Evolutionary conservation across 2,329 filamentous ascomycete species (phyloP).

Genomic region (Didymosphaeria variabile): DNA sequence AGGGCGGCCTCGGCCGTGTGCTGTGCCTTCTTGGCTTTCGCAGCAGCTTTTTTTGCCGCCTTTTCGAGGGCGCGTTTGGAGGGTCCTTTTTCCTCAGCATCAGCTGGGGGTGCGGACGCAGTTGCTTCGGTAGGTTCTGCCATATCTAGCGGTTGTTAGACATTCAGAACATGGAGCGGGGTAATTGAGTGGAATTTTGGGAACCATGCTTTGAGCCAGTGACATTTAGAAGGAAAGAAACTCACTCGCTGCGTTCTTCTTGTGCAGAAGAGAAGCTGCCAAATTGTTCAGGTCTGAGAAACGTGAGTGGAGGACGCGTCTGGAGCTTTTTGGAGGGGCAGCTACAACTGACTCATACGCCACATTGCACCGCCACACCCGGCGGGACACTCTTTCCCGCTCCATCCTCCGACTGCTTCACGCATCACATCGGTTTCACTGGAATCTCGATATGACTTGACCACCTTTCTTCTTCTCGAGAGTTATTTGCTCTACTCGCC

Average conservation of each 20-base stretch:
- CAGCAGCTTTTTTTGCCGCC: conserved; percentile 59
- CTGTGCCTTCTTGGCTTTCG: conserved; percentile 54
- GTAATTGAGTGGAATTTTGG: neutral
- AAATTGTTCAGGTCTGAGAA: conserved; percentile 6
- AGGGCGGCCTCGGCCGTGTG: conserved; percentile 39
- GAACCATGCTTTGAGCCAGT: neutral
- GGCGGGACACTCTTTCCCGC: conserved; percentile 14
- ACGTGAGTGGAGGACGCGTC: conserved; percentile 11
- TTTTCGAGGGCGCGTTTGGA: conserved; percentile 61
- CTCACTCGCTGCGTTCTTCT: neutral
- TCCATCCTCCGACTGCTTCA: conserved; percentile 4
- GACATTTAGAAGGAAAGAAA: neutral
- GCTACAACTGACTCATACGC: conserved; percentile 19
- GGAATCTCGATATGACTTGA: neutral
- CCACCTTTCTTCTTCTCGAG: neutral
- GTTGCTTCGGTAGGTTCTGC: conserved; percentile 34
- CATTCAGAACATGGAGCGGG: conserved; percentile 1
- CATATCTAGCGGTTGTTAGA: conserved; percentile 11
- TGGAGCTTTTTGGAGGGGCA: conserved; percentile 22
- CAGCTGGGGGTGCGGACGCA: conserved; percentile 26
- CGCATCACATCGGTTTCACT: conserved; percentile 13
- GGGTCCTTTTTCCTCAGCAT: conserved; percentile 48
- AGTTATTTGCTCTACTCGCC: neutral
- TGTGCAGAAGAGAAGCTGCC: neutral
- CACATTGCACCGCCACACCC: conserved; percentile 16